phyloP scores from a whole-genome alignment of 129 eudicot genomes.

The Mikania micrantha region DNA sequence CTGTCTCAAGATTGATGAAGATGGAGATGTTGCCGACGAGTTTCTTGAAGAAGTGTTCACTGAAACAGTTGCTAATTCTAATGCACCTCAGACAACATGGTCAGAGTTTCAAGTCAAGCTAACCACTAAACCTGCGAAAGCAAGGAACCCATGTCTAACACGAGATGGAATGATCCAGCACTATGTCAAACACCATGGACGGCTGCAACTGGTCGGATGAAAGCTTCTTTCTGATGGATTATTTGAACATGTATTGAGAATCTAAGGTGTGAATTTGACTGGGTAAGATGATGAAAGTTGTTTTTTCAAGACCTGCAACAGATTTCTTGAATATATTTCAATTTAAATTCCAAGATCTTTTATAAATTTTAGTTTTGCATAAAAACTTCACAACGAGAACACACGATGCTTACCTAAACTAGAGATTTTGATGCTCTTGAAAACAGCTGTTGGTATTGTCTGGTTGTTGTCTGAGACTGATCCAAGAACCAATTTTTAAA shows the following conservation, averaged over 20 bases:
- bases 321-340: background rate
- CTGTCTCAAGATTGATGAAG: constrained; percentile 77
- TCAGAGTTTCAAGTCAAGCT: constrained; percentile 55
- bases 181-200: constrained; percentile 51
- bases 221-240: background rate
- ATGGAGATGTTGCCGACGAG: constrained; percentile 91
- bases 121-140: constrained; percentile 50
- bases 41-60: constrained; percentile 56
- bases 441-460: too few species aligned
- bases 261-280: too few species aligned
- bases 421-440: too few species aligned
- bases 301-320: too few species aligned
- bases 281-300: background rate
- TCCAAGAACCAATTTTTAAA: too few species aligned
- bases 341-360: background rate
- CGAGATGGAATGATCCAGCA: constrained; percentile 50
- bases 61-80: constrained; percentile 18
- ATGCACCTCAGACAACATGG: constrained; percentile 10
- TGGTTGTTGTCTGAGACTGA: too few species aligned
- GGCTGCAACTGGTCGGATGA: constrained; percentile 33
- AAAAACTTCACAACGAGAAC: too few species aligned
- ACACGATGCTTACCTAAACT: too few species aligned
- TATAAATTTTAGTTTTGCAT: too few species aligned
- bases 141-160: constrained; percentile 34
- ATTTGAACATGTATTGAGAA: background rate